Percentiles rank a stretch among this genome's conserved stretches.
Conservation (phyloP, 768 basidiomycete genomes). For the Lactarius evosmus region DNA sequence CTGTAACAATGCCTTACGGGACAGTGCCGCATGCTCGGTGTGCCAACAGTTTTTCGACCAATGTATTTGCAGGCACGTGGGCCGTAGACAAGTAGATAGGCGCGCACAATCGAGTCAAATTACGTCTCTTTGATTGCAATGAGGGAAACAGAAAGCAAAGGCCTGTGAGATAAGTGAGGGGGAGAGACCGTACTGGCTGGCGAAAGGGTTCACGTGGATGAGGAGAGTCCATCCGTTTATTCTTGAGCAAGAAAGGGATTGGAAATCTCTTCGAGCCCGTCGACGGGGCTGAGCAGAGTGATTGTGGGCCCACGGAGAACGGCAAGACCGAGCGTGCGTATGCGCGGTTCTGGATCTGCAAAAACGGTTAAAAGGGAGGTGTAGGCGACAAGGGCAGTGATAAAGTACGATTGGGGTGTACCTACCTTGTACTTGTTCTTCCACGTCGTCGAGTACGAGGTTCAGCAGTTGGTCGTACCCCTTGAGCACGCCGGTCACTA, state of each 20-base stretch:
- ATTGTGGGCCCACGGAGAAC: conserved; percentile 94
- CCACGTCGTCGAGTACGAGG: conserved; percentile 93
- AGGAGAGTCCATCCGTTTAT: conserved; percentile 31
- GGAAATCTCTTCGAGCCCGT: conserved; percentile 91
- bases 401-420: neutral
- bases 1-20: neutral
- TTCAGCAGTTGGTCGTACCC: conserved; percentile 96
- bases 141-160: conserved; percentile 1
- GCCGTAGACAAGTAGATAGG: conserved; percentile 12
- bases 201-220: neutral
- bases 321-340: conserved; percentile 72
- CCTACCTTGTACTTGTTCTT: conserved; percentile 74
- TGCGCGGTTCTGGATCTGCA: conserved; percentile 63
- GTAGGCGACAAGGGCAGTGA: conserved; percentile 19
- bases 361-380: neutral
- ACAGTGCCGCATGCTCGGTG: neutral
- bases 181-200: neutral
- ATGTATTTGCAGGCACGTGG: conserved; percentile 10
- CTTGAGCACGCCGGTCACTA: conserved; percentile 90
- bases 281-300: conserved; percentile 89
- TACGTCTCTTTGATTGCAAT: conserved; percentile 9
- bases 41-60: neutral
- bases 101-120: conserved; percentile 11
- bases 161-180: neutral
- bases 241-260: conserved; percentile 83